Base-by-base conservation (phyloP, 73 alveolate species). In the Paramecium primaurelia region DNA sequence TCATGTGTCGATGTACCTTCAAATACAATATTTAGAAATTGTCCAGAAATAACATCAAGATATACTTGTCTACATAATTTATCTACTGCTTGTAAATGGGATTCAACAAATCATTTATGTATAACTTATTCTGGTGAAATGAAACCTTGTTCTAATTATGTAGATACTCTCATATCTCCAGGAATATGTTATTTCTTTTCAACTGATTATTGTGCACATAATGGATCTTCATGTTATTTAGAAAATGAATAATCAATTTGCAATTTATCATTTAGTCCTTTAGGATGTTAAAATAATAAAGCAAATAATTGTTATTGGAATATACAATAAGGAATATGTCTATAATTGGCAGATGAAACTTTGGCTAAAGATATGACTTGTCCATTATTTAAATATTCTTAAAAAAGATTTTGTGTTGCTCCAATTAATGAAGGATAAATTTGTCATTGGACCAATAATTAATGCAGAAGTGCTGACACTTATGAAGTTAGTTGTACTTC, bases 171-270 rank as follows among this genome's bases (percentile, higher is more conserved):
- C n/a, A 73, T 44, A 73, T 73, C 87, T 73, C 87, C 87, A 37
- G 87, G 87, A 14, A 44, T 73, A 16, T 73, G 87, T 20, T 73
- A 73, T 40, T 73, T 30, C 59, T 73, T 30, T 73, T 73, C 87
- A 16, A 73, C 87, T 12, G 87, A 73, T 36, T 73, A 73, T 73
- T 73, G 87, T 73, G 40, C 87, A 8, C 16, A 73, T 37, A 22
- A 36, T 9, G 87, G 64, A 14, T 36, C 59, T 6, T 10, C 34
- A 36, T 73, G 87, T 44, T 40, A 73, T 30, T 38, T 73, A n/a
- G 58, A 73, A 73, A 44, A n/a, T n/a, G 49, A 30, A 38, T 36
- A 42, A 42, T 25, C 77, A 20, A 8, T 64, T 8, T 80, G 91
- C n/a, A 26, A 11, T 5, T 4, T 6, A 26, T 34, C 91, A 45